Conservation (phyloP, 139 green algal genomes). For the Chlamydomonas incerta region DNA sequence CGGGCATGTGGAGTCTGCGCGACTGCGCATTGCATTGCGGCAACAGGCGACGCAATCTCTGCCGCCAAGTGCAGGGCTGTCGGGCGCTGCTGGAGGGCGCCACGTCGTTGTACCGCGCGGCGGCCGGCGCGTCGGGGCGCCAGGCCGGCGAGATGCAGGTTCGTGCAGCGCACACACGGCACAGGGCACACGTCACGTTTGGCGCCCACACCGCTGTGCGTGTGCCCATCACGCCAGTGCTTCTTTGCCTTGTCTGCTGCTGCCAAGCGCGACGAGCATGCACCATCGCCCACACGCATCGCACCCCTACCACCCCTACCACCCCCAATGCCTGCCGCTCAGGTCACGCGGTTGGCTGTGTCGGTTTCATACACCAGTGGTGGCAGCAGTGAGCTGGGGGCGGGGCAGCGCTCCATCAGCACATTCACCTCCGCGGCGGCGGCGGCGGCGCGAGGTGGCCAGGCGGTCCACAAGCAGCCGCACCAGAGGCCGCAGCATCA, state of each 20-base stretch:
- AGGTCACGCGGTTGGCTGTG: constrained; percentile 36
- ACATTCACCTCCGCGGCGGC: background rate
- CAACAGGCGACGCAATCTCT: too few relatives aligned
- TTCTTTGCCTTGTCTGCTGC: too few relatives aligned
- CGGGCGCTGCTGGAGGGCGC: constrained; percentile 26
- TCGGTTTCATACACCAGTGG: background rate
- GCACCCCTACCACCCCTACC: background rate
- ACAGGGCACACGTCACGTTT: background rate
- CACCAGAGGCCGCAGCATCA: too few relatives aligned
- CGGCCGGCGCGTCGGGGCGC: background rate
- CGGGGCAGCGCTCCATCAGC: constrained; percentile 29
- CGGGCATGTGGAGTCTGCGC: too few relatives aligned
- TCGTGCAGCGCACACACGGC: background rate
- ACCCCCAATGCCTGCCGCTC: background rate
- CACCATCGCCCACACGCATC: background rate
- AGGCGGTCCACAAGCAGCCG: too few relatives aligned
- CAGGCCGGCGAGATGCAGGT: constrained; percentile 9
- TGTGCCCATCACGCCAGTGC: too few relatives aligned
- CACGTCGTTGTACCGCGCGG: constrained; percentile 15
- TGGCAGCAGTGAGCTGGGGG: background rate
- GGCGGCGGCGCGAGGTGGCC: too few relatives aligned
- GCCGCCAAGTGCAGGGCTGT: background rate
- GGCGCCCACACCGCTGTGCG: background rate
- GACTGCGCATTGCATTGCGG: too few relatives aligned
- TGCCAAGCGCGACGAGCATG: background rate